phyloP scores from a whole-genome alignment of 441 rosid genomes.

The Aleurites moluccanus region DNA sequence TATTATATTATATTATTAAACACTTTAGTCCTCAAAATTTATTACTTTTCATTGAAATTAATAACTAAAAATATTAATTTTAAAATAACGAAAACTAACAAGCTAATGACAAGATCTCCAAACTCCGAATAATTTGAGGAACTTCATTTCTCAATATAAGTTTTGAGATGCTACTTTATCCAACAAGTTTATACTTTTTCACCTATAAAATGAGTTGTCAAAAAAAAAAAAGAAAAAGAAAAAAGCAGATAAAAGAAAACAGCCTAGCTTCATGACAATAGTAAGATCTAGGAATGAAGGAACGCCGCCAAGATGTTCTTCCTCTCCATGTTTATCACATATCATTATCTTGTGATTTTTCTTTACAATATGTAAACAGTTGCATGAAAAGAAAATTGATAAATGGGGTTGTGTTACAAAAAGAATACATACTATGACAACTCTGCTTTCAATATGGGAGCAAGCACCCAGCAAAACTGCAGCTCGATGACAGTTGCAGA shows the following conservation, averaged over 20 bases:
- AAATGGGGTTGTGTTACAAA: conserved; percentile 20
- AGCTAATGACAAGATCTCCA: background rate
- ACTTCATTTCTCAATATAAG: background rate
- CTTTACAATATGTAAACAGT: conserved; percentile 23
- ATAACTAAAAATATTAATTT: no score
- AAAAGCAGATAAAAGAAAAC: background rate
- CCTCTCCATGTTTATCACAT: background rate
- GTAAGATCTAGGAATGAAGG: background rate
- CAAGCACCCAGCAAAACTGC: background rate
- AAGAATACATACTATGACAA: conserved; percentile 16
- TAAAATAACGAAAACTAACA: no score
- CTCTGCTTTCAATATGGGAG: conserved; percentile 15
- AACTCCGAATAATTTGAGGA: background rate
- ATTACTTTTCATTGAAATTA: no score
- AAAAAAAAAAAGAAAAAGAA: background rate
- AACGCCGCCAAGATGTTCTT: conserved; percentile 1
- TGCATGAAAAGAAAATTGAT: background rate
- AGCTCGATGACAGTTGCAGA: conserved; percentile 10
- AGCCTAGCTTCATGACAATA: background rate
- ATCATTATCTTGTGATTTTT: conserved; percentile 15
- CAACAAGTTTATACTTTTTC: background rate
- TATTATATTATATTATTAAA: no score
- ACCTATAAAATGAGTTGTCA: background rate
- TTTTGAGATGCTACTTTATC: background rate
- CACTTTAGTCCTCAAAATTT: no score